Percentiles rank a stretch among this genome's conserved stretches.
These are phyloP conservation scores for Sechiopsis laciniata DNA, from an alignment of 306 rosid species.

Conservation along the genomic window DNA sequence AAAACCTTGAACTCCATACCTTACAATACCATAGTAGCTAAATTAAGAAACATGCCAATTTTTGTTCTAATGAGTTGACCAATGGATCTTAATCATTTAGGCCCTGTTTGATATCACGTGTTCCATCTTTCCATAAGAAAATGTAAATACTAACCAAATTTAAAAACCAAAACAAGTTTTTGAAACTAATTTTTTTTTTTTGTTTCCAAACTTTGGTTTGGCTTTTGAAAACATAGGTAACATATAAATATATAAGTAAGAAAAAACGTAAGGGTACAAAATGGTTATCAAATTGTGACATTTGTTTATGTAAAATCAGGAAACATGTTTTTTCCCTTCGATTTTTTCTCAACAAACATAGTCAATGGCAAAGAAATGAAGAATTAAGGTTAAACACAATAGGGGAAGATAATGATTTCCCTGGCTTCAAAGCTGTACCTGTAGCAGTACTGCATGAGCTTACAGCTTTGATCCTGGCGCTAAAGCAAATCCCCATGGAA, in stretches of 20 bases:
- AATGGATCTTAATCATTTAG: constrained; percentile 8
- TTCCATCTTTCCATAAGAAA: too few species aligned
- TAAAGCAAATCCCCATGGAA: constrained; percentile 48
- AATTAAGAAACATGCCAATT: neutral
- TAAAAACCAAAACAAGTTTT: too few species aligned
- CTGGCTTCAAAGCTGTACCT: constrained; percentile 30
- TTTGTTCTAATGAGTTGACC: neutral
- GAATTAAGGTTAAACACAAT: neutral
- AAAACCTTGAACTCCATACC: neutral
- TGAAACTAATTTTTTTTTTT: too few species aligned
- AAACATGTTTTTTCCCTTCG: neutral
- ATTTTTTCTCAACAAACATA: too few species aligned
- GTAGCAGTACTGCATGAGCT: constrained; percentile 44
- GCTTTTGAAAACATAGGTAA: too few species aligned
- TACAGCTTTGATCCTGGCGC: constrained; percentile 47
- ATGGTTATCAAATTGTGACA: too few species aligned
- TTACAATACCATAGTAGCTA: neutral
- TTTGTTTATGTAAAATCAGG: neutral
- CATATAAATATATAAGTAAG: too few species aligned
- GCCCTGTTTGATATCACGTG: too few species aligned
- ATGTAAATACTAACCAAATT: too few species aligned
- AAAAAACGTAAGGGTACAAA: too few species aligned
- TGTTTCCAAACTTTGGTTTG: too few species aligned
- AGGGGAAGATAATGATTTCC: neutral
- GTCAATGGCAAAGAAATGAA: too few species aligned